phyloP scores from a whole-genome alignment of 2,329 filamentous ascomycete genomes.

The Fonsecaea pedrosoi region DNA sequence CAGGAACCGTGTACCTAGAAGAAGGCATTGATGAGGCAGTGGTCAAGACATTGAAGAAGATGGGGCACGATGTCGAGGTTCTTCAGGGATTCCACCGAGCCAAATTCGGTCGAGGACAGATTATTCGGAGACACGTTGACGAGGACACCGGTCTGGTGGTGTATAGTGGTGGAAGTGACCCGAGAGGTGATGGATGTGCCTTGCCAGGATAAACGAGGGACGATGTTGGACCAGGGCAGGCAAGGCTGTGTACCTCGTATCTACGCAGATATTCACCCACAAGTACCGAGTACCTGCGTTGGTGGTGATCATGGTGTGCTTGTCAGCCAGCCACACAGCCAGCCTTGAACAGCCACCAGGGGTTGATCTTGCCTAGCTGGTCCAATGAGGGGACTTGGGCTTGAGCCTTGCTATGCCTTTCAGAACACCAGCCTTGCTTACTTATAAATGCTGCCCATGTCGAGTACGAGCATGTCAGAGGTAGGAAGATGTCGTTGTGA shows the following conservation, averaged over 20 bases:
- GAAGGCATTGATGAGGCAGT: constrained; percentile 77
- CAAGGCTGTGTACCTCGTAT: background rate
- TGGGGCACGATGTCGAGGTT: constrained; percentile 77
- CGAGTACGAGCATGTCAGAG: background rate
- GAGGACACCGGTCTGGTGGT: constrained; percentile 68
- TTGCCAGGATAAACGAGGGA: constrained; percentile 51
- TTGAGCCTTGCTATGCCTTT: background rate
- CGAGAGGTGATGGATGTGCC: constrained; percentile 80
- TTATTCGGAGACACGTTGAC: constrained; percentile 80
- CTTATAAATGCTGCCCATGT: background rate
- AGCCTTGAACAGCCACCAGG: background rate
- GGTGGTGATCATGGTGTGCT: background rate
- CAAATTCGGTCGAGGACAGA: constrained; percentile 84
- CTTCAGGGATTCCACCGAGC: constrained; percentile 68
- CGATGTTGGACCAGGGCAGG: background rate
- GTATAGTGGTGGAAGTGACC: constrained; percentile 89
- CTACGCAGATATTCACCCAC: background rate
- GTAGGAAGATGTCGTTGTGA: background rate
- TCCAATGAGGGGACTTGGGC: background rate
- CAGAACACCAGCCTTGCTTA: constrained; percentile 5
- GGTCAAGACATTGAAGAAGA: constrained; percentile 67
- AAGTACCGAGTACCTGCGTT: background rate
- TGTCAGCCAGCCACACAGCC: constrained; percentile 9
- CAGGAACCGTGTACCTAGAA: constrained; percentile 71
- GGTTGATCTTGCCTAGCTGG: background rate